Evolutionary conservation across 441 rosid genomes (phyloP).

Genomic region (Eugenia klotzschiana): DNA sequence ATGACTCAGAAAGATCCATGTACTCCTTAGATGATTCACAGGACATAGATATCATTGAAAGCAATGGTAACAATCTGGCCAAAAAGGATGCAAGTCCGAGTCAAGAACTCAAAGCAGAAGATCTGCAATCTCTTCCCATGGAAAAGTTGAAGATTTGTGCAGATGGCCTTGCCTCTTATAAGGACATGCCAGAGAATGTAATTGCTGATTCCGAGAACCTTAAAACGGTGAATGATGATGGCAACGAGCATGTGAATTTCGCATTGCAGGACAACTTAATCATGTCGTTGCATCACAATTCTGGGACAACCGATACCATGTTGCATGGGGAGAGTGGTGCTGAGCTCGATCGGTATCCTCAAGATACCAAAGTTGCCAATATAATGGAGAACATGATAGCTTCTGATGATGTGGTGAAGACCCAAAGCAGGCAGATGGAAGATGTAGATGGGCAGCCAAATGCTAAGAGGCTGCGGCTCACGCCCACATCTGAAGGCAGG

Average conservation of each 20-base stretch:
- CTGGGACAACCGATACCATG: not conserved
- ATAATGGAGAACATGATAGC: not conserved
- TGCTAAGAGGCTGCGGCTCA: slow-evolving; percentile 43
- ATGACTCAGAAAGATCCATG: slow-evolving; percentile 28
- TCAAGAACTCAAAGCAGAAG: slow-evolving; percentile 12
- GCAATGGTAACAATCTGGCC: not conserved
- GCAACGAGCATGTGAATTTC: slow-evolving; percentile 7
- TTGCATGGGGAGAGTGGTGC: slow-evolving; percentile 7
- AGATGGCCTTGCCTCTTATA: slow-evolving; percentile 11
- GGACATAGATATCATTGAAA: slow-evolving; percentile 48
- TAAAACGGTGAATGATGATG: slow-evolving; percentile 5
- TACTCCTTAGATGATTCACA: slow-evolving; percentile 37
- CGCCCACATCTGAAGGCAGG: slow-evolving; percentile 16
- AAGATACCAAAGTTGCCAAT: slow-evolving; percentile 5
- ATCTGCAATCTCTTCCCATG: slow-evolving; percentile 7
- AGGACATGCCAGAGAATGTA: slow-evolving; percentile 9
- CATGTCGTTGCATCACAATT: not conserved
- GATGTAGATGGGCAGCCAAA: slow-evolving; percentile 30
- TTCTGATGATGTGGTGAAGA: not conserved
- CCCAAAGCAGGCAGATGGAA: not conserved
- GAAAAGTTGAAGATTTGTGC: slow-evolving; percentile 16
- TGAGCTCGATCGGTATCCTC: slow-evolving; percentile 5
- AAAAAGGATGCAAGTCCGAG: slow-evolving; percentile 4
- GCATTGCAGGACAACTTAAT: slow-evolving; percentile 9
- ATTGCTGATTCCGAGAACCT: slow-evolving; percentile 10